These are phyloP conservation scores for Helianthus annuus DNA, from an alignment of 129 eudicot species.

Conservation along the genomic window DNA sequence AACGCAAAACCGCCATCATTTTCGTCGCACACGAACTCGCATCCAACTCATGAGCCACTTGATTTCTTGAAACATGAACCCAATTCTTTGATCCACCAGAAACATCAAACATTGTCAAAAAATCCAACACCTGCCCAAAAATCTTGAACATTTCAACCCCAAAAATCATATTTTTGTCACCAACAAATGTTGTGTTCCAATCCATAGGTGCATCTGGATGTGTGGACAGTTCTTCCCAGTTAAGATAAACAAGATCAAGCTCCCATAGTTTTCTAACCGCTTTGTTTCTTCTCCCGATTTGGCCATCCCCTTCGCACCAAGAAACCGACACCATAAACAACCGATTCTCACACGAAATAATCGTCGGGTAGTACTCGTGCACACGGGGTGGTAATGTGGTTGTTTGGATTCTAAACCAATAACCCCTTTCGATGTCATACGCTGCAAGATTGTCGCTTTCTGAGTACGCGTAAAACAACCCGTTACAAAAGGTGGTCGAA, in stretches of 20 bases:
- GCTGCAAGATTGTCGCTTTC: conserved; percentile 73
- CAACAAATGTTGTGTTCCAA: conserved; percentile 91
- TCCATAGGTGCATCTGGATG: conserved; percentile 99
- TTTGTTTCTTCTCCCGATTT: conserved; percentile 92
- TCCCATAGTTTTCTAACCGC: conserved; percentile 96
- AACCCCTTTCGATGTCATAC: conserved; percentile 74
- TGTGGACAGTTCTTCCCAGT: conserved; percentile 58
- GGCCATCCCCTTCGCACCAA: conserved; percentile 99
- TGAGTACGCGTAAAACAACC: conserved; percentile 75
- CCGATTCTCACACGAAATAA: conserved; percentile 57
- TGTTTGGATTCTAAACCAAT: conserved; percentile 69
- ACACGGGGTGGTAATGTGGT: conserved; percentile 65
- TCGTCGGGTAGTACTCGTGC: conserved; percentile 84
- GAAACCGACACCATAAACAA: conserved; percentile 87
- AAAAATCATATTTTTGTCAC: conserved; percentile 58
- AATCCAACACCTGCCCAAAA: conserved; percentile 94
- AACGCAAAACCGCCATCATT: conserved; percentile 69
- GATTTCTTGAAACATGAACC: conserved; percentile 79
- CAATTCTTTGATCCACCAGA: conserved; percentile 50
- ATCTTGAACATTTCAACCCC: conserved; percentile 98
- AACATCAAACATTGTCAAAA: conserved; percentile 72
- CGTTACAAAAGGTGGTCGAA: conserved; percentile 64
- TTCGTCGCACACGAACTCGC: conserved; percentile 85
- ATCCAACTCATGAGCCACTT: conserved; percentile 72
- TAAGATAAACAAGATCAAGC: conserved; percentile 57